phyloP scores from a whole-genome alignment of 2,329 filamentous ascomycete genomes.

The Penicillium sp. region DNA sequence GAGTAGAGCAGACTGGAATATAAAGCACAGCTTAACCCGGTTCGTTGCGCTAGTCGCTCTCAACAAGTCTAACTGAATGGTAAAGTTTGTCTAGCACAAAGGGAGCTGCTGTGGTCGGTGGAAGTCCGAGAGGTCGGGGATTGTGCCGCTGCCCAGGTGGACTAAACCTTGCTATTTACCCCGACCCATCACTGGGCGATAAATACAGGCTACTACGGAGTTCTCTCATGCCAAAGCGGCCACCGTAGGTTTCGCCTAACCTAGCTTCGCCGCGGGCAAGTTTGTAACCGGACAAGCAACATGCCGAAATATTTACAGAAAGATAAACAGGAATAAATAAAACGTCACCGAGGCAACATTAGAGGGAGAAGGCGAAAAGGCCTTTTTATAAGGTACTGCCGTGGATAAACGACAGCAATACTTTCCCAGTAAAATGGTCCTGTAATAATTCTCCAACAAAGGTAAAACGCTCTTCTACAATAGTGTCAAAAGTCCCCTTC shows the following conservation, averaged over 20 bases:
- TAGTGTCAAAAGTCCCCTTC: background rate
- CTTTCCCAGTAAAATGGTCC: background rate
- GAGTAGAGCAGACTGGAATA: background rate
- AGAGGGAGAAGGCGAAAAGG: background rate
- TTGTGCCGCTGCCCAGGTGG: background rate
- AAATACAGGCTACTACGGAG: background rate
- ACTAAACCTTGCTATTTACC: background rate
- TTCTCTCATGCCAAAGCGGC: too few species aligned
- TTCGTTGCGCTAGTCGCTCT: background rate
- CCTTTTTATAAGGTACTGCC: background rate
- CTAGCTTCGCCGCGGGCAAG: background rate
- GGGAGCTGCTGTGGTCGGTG: constrained; percentile 1
- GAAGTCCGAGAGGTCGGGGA: constrained; percentile 10
- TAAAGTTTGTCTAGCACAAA: background rate
- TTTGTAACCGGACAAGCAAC: too few species aligned
- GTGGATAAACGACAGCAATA: background rate
- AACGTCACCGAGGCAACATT: background rate
- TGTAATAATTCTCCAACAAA: background rate
- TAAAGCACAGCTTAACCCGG: background rate
- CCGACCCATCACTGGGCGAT: background rate
- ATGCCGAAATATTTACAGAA: background rate
- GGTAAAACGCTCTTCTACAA: background rate
- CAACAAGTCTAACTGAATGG: background rate
- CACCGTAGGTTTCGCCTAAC: background rate
- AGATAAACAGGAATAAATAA: background rate